Base-by-base conservation (phyloP, 176 grass and related monocot genomes). In the Zoysia pacifica region DNA sequence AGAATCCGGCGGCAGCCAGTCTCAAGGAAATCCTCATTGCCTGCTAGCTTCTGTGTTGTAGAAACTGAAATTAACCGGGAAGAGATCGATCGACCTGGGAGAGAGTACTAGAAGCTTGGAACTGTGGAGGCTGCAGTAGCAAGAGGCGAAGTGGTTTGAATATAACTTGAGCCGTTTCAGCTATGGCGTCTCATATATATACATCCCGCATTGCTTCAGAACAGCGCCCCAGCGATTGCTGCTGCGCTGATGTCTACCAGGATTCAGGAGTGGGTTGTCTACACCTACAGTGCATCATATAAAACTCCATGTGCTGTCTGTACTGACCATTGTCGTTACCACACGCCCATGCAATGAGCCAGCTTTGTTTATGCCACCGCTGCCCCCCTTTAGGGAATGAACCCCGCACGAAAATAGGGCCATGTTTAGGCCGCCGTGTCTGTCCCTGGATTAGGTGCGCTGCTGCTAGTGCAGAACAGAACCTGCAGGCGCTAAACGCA, bases 391-490 rank as follows among this genome's bases (percentile, higher is more conserved):
- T 71, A 11, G 42, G 56, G 65, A 48, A 39, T 41, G 70, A 46
- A 18, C 64, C 6, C 64, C 36, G 81, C 87, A 70, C 41, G 65
- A 89, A 84, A 76, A 45, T 58, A 62, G 86, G 86, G 62, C 65
- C 65, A 2, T 87, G 79, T 58, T 70, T 65, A 68, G 42, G 52
- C 53, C 60, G 6, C 51, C 19, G 4, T 28, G 28, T 28, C 28
- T 28, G 70, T 84, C 49, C 43, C 72, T 76, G 69, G 75, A 79
- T 83, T 87, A 73, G 75, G 53, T 74, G 2, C 40, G 61, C 40
- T 74, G 73, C 70, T 56, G 69, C 28, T 28, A 28, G 28, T 28
- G 28, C 28, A 28, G 28, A 28, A 28, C 45, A 62, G 39, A 50
- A 38, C 48, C n/a, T 46, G 38, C 43, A 84, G 35, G 41, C 83